Evolutionary conservation across 2,329 filamentous ascomycete species (phyloP).

Genomic region (Rhynchosporium secalis): DNA sequence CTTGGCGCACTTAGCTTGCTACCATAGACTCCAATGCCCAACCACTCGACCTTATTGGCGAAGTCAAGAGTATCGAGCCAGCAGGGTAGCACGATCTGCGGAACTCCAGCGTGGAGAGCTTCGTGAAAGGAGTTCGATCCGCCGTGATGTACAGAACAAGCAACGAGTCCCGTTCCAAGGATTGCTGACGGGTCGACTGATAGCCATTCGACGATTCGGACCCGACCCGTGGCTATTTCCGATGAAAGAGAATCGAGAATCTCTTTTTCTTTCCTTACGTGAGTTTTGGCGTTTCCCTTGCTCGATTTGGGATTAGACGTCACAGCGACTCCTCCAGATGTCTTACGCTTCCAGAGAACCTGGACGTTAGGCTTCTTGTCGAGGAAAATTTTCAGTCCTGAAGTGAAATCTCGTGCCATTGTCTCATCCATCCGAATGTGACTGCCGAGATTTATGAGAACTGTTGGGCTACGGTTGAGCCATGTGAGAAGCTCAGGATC

Average conservation of each 20-base stretch:
- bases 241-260: conserved; percentile 16
- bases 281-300: conserved; percentile 11
- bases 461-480: conserved; percentile 45
- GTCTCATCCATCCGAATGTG: conserved; percentile 25
- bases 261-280: conserved; percentile 11
- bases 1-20: conserved; percentile 25
- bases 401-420: conserved; percentile 44
- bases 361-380: conserved; percentile 35
- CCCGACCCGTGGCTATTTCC: conserved; percentile 30
- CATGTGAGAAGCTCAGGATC: conserved; percentile 47
- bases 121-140: conserved; percentile 48
- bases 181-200: conserved; percentile 43
- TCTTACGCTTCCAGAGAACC: conserved; percentile 43
- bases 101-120: conserved; percentile 46
- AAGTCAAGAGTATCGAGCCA: conserved; percentile 51
- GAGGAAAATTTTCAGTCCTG: conserved; percentile 42
- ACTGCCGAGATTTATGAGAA: conserved; percentile 52
- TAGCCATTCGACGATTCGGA: conserved; percentile 46
- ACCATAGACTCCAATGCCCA: conserved; percentile 43
- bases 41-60: conserved; percentile 45
- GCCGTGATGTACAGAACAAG: conserved; percentile 44
- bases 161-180: conserved; percentile 41
- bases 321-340: conserved; percentile 18
- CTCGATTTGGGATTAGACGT: conserved; percentile 5
- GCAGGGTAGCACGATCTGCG: conserved; percentile 48